Conservation (phyloP, 176 grass and related monocot species). For the Juncus inflexus region DNA sequence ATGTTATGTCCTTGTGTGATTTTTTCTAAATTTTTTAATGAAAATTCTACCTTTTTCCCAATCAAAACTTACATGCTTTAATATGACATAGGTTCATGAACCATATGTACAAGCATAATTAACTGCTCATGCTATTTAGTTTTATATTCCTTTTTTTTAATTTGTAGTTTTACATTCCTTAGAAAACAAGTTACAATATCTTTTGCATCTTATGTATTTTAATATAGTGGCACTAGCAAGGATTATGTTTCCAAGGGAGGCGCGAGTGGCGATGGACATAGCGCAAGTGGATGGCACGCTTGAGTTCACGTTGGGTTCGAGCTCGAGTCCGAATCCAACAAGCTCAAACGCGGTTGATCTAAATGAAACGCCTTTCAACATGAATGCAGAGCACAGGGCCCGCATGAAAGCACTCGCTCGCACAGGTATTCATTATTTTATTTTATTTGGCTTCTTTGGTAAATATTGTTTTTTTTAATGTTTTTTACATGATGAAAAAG, state of each 20-base stretch:
- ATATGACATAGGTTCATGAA: too few relatives aligned
- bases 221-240: constrained; percentile 79
- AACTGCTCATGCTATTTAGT: too few relatives aligned
- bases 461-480: neutral
- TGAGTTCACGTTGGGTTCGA: constrained; percentile 53
- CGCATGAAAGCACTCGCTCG: constrained; percentile 72
- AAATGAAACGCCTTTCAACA: constrained; percentile 53
- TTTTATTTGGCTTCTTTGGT: neutral
- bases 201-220: constrained; percentile 17
- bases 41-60: neutral
- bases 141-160: too few relatives aligned
- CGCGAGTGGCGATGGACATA: constrained; percentile 79
- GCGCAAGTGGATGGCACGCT: constrained; percentile 73
- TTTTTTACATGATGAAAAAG: neutral
- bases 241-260: constrained; percentile 73
- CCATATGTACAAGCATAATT: too few relatives aligned
- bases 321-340: constrained; percentile 23
- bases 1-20: neutral
- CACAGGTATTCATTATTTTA: constrained; percentile 46
- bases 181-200: too few relatives aligned
- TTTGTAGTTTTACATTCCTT: too few relatives aligned
- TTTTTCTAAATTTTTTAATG: too few relatives aligned
- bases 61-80: too few relatives aligned
- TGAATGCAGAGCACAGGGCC: constrained; percentile 57
- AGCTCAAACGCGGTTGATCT: constrained; percentile 38